Percentiles rank a stretch among this genome's conserved stretches.
phyloP scores from a whole-genome alignment of 2,329 filamentous ascomycete genomes.

The Karstenula rhodostoma region DNA sequence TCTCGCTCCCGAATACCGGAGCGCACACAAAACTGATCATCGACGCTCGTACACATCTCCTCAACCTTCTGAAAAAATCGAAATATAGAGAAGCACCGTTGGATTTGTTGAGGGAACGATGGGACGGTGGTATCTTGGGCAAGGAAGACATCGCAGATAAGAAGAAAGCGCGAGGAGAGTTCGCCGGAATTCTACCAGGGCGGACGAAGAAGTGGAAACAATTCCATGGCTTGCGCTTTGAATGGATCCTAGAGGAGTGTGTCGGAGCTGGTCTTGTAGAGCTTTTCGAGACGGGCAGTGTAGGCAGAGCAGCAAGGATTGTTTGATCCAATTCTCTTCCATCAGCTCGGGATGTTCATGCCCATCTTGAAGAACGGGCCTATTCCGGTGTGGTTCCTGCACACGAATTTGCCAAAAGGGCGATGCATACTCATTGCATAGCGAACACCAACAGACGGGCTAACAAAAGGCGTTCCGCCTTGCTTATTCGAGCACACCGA shows the following conservation, averaged over 20 bases:
- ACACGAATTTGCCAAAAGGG: neutral
- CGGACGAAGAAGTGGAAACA: slow-evolving; percentile 74
- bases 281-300: slow-evolving; percentile 76
- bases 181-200: slow-evolving; percentile 65
- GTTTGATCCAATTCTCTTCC: slow-evolving; percentile 4
- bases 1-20: slow-evolving; percentile 73
- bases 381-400: neutral
- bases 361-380: neutral
- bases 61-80: slow-evolving; percentile 65
- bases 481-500: neutral
- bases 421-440: neutral
- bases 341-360: neutral
- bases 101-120: slow-evolving; percentile 69
- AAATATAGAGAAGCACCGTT: slow-evolving; percentile 71
- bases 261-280: slow-evolving; percentile 75
- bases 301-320: slow-evolving; percentile 69
- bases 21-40: slow-evolving; percentile 71
- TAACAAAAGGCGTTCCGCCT: slow-evolving; percentile 3
- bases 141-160: slow-evolving; percentile 56
- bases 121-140: slow-evolving; percentile 70
- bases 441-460: neutral
- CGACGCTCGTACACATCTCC: slow-evolving; percentile 68
- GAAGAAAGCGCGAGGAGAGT: slow-evolving; percentile 64
- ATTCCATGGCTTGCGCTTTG: slow-evolving; percentile 73
- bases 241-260: slow-evolving; percentile 76